Evolutionary conservation across 2,329 filamentous ascomycete species (phyloP), one percentile per base, ranked within the genome.

Genomic region (Westerdykella aurantiaca): DNA sequence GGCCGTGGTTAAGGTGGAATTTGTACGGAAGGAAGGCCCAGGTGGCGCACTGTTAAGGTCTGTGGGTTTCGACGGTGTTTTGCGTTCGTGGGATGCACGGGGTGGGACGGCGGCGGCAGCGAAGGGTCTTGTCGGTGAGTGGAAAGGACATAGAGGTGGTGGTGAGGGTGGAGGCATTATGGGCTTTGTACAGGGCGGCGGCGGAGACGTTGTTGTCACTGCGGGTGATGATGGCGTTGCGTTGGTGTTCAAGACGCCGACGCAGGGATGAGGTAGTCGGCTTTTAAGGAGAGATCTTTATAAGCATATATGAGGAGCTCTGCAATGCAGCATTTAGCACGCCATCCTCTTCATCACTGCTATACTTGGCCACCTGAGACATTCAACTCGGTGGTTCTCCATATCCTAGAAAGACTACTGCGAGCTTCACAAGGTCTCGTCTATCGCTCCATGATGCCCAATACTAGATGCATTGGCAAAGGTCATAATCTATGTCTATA

Each of bases 1-100:
- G 58, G 85, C 88, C 1, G 88, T 98, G 16, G 91, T 97, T 49
- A 91, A 94, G 69, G 82, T 97, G 4, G 88, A 96, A 47, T 98
- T 95, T 60, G 79, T 95, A 46, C 74, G 74, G 61, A 71, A 53
- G 29, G 54, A 67, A 37, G 61, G 61, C 1, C 38, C 62, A 2
- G 64, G 66, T 4, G 58, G 58, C n/a, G 91, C 81, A 82, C 62
- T 94, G 49, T 72, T 97, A 42, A 97, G 91, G 2, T 88, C 82
- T 51, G 90, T 84, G 54, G 93, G 93, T 7, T 88, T 96, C 77
- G 93, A 98, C 60, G 91, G 93, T 14, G 88, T 90, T 0, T 81
- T 98, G 16, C 77, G 88, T 58, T 76, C 90, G 47, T 98, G 93
- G 93, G 91, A 98, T 69, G 75, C 80, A 5, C 69, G 83, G 37